Conservation (phyloP, 2,329 filamentous ascomycete species). For the Neoascochyta sp. region DNA sequence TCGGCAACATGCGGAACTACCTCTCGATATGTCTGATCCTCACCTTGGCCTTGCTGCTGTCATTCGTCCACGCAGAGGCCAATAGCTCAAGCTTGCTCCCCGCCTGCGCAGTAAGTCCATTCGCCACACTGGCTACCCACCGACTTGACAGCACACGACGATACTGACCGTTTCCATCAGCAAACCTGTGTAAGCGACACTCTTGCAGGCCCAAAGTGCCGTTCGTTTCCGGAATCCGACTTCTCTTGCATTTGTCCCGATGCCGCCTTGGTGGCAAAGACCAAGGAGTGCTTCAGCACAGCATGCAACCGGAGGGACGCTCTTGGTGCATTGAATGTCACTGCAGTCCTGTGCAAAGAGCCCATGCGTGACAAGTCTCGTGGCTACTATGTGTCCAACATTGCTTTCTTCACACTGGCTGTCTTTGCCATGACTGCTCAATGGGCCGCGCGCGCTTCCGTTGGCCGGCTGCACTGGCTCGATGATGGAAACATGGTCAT, state of each 20-base stretch:
- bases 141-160: too few species aligned
- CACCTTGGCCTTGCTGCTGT: too few species aligned
- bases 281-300: slow-evolving; percentile 1
- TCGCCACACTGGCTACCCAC: neutral
- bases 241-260: slow-evolving; percentile 4
- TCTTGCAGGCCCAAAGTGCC: slow-evolving; percentile 1
- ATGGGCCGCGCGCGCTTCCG: slow-evolving; percentile 1
- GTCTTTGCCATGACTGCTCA: slow-evolving; percentile 1
- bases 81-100: slow-evolving; percentile 1
- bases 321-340: slow-evolving; percentile 1
- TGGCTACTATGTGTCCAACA: slow-evolving; percentile 2
- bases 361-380: slow-evolving; percentile 6
- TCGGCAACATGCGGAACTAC: too few species aligned
- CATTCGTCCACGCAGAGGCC: slow-evolving; percentile 1
- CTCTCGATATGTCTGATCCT: too few species aligned
- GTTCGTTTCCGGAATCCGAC: neutral
- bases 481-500: slow-evolving; percentile 4
- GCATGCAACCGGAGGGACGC: slow-evolving; percentile 3
- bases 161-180: slow-evolving; percentile 1
- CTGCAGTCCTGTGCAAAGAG: slow-evolving; percentile 2
- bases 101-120: slow-evolving; percentile 4
- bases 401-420: slow-evolving; percentile 3
- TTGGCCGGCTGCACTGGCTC: slow-evolving; percentile 4
- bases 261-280: neutral
- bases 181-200: slow-evolving; percentile 3